Evolutionary conservation across 345 rosid genomes (phyloP), one percentile per base, ranked within the genome.

Genomic region (Erucastrum elatum): DNA sequence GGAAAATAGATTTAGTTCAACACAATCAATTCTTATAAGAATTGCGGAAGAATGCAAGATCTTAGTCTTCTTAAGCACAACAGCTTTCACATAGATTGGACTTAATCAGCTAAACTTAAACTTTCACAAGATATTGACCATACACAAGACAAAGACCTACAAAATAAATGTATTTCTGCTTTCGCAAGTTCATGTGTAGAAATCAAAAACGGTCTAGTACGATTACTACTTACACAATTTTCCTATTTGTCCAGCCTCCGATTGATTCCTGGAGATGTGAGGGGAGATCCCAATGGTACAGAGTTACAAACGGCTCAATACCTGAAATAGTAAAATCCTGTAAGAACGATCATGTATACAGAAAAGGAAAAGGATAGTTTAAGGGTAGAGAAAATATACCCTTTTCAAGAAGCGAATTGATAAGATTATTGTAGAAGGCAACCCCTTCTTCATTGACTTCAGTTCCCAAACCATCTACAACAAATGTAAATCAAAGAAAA

Each of bases 211-310:
- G 7, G 59, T 51, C 66, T 68, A 39, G 2, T 27, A 62, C 3
- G 46, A 34, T 56, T 67, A 78, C 71, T 70, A 84, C 97, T 90
- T 86, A 91, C 98, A 94, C 88, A 68, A 91, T 88, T 67, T 87
- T 83, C 77, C 82, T 81, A 72, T 84, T 86, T 70, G 88, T 69
- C 98, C 97, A 91, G 49, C 98, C 97, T 46, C 88, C 94, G 53
- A 88, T 76, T 66, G 94, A 80, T 41, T 91, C 91, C 17, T 91
- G 86, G 77, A 94, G 94, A 83, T 91, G 89, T 84, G 87, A 74
- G 15, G 98, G 98, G 74, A 90, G 90, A 84, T 94, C 98, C 96
- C 96, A 94, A 77, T 94, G 98, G 78, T 91, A 92, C 66, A 94
- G 84, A 71, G 97, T 92, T 55, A 56, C 81, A 66, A 72, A 90